phyloP scores from a whole-genome alignment of 2,329 filamentous ascomycete genomes.

The Aspergillus sojae region DNA sequence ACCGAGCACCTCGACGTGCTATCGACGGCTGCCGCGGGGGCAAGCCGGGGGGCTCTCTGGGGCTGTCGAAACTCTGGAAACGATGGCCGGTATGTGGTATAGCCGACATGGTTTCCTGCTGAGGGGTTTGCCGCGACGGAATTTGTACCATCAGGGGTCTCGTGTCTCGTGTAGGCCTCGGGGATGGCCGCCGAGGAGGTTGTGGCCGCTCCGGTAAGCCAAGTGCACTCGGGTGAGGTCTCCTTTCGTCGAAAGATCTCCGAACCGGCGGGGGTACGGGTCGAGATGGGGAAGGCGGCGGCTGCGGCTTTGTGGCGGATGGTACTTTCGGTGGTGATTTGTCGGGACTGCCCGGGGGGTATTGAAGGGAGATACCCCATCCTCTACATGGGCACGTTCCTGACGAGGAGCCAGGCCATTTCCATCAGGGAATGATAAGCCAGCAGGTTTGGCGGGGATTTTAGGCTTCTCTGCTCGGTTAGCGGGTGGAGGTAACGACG shows the following conservation, averaged over 20 bases:
- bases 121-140: slow-evolving; percentile 26
- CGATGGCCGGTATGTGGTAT: slow-evolving; percentile 47
- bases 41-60: slow-evolving; percentile 53
- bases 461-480: slow-evolving; percentile 81
- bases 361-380: slow-evolving; percentile 74
- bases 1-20: slow-evolving; percentile 24
- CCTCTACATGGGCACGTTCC: slow-evolving; percentile 39
- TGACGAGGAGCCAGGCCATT: slow-evolving; percentile 30
- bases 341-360: slow-evolving; percentile 75
- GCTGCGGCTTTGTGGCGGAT: slow-evolving; percentile 18
- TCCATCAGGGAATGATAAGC: slow-evolving; percentile 33
- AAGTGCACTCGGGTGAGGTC: slow-evolving; percentile 20
- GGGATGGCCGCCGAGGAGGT: slow-evolving; percentile 27
- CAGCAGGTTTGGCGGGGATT: slow-evolving; percentile 55
- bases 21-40: slow-evolving; percentile 43
- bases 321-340: slow-evolving; percentile 49
- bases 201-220: slow-evolving; percentile 31
- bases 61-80: slow-evolving; percentile 30
- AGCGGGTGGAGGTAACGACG: slow-evolving; percentile 68
- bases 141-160: slow-evolving; percentile 39
- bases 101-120: slow-evolving; percentile 24
- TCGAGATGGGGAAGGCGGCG: slow-evolving; percentile 23
- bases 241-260: slow-evolving; percentile 33
- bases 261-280: slow-evolving; percentile 27
- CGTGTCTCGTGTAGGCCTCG: slow-evolving; percentile 30